phyloP scores from a whole-genome alignment of 2,329 filamentous ascomycete genomes.

The Fusarium sp. region DNA sequence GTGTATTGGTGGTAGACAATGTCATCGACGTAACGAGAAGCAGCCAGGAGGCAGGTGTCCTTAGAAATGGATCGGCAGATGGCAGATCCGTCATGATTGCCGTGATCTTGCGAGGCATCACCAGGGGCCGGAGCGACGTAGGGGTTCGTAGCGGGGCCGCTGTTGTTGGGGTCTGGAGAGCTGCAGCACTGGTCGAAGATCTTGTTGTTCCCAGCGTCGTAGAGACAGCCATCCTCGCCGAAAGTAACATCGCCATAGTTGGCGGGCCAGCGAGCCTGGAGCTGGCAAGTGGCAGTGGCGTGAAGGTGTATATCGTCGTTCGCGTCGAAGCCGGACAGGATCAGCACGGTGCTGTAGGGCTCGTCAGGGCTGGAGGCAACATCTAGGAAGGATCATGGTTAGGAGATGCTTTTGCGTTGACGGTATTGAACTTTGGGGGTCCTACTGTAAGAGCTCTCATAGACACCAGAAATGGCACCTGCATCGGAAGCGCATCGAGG shows the following conservation, averaged over 20 bases:
- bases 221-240: slow-evolving; percentile 19
- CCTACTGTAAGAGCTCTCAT: slow-evolving; percentile 24
- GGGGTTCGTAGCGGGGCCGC: slow-evolving; percentile 12
- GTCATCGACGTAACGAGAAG: slow-evolving; percentile 10
- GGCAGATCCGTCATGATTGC: slow-evolving; percentile 15
- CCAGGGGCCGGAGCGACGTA: neutral
- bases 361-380: slow-evolving; percentile 15
- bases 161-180: slow-evolving; percentile 9
- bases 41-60: slow-evolving; percentile 4
- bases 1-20: slow-evolving; percentile 16
- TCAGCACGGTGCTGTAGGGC: slow-evolving; percentile 10
- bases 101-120: neutral
- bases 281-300: slow-evolving; percentile 10
- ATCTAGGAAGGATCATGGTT: neutral
- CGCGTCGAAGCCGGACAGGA: slow-evolving; percentile 20
- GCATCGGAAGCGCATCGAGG: slow-evolving; percentile 17
- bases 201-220: slow-evolving; percentile 15
- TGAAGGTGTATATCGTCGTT: slow-evolving; percentile 6
- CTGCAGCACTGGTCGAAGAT: slow-evolving; percentile 25
- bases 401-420: neutral
- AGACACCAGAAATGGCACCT: slow-evolving; percentile 6
- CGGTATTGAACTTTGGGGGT: no score
- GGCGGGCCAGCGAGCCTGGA: slow-evolving; percentile 18
- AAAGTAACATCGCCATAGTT: slow-evolving; percentile 24
- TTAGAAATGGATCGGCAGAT: slow-evolving; percentile 16